A percentile compares a stretch with the other conserved stretches of the same genome.
phyloP scores from a whole-genome alignment of 495 filamentous ascomycete species.

The Massariosphaeria phaeospora region DNA sequence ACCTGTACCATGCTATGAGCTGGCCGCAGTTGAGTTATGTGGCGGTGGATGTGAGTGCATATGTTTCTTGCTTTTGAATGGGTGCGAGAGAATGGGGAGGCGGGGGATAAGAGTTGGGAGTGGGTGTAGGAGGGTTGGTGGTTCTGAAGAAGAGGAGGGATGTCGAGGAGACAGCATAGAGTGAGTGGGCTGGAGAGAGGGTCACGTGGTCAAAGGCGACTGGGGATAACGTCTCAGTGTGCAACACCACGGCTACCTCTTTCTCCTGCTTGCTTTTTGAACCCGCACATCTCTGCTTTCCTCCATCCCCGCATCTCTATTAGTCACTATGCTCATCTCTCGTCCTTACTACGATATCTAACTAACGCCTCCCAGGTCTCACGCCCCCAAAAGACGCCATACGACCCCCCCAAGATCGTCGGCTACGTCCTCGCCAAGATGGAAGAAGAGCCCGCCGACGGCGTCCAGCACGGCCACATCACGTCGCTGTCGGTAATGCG shows the following conservation, averaged over 20 bases:
- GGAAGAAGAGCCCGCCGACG: conserved; percentile 95
- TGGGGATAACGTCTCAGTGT: too few species aligned
- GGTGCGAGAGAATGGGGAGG: neutral
- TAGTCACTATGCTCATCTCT: conserved; percentile 1
- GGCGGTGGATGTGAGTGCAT: conserved; percentile 64
- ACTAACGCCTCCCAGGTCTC: conserved; percentile 45
- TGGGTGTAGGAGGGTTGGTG: too few species aligned
- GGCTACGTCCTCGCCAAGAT: conserved; percentile 99
- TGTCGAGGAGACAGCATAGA: too few species aligned
- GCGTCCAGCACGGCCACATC: conserved; percentile 91
- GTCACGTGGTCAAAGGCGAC: too few species aligned
- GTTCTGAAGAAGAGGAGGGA: too few species aligned
- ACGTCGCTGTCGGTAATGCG: conserved; percentile 93
- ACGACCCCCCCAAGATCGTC: conserved; percentile 94
- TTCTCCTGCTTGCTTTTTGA: too few species aligned
- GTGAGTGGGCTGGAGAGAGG: too few species aligned
- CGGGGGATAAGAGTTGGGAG: neutral
- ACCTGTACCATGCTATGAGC: conserved; percentile 96
- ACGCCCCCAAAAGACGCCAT: conserved; percentile 67
- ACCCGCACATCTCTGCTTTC: neutral
- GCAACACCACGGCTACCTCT: too few species aligned
- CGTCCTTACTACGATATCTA: neutral
- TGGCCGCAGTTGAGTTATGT: conserved; percentile 98
- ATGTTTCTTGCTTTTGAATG: neutral
- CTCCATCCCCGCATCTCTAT: neutral